These are phyloP conservation scores for Capronia americana DNA, from an alignment of 2,329 filamentous ascomycete genomes.

Conservation along the genomic window DNA sequence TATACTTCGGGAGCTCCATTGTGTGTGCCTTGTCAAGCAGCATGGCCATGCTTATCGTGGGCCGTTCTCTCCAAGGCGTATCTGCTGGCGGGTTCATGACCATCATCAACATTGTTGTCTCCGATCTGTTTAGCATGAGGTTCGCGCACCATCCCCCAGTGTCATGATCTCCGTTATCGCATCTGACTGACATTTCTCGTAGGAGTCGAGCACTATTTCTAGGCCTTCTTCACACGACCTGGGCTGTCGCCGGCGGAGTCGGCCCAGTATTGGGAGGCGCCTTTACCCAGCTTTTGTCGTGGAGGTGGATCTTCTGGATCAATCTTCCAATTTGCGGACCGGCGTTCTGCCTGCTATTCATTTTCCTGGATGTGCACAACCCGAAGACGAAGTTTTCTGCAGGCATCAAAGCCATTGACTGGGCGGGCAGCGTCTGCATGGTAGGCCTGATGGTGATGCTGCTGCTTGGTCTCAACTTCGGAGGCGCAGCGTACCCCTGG, in stretches of 20 bases:
- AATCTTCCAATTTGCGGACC: slow-evolving; percentile 59
- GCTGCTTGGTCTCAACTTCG: slow-evolving; percentile 83
- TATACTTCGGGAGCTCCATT: slow-evolving; percentile 58
- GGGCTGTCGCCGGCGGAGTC: slow-evolving; percentile 60
- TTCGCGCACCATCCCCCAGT: slow-evolving; percentile 39
- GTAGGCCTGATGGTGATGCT: slow-evolving; percentile 85
- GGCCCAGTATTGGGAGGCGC: slow-evolving; percentile 61
- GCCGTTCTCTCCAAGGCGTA: slow-evolving; percentile 60
- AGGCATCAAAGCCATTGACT: slow-evolving; percentile 54
- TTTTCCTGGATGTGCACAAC: slow-evolving; percentile 63
- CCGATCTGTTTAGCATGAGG: slow-evolving; percentile 61
- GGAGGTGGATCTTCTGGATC: slow-evolving; percentile 64
- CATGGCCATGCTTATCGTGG: slow-evolving; percentile 61
- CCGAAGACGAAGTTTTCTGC: slow-evolving; percentile 55
- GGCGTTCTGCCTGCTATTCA: slow-evolving; percentile 56
- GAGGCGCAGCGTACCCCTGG: slow-evolving; percentile 78
- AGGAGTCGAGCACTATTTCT: slow-evolving; percentile 57
- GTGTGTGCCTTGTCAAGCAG: slow-evolving; percentile 55
- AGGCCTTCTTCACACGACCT: slow-evolving; percentile 59
- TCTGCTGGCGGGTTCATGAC: slow-evolving; percentile 60
- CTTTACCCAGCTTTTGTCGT: slow-evolving; percentile 53
- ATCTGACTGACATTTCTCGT: not conserved
- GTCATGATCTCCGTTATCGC: not conserved
- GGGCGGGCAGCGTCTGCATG: slow-evolving; percentile 65
- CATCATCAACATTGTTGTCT: slow-evolving; percentile 60